Evolutionary conservation across 202 grass and related monocot genomes (phyloP), one percentile per base, ranked within the genome.

Genomic region (Zoysia matrella): DNA sequence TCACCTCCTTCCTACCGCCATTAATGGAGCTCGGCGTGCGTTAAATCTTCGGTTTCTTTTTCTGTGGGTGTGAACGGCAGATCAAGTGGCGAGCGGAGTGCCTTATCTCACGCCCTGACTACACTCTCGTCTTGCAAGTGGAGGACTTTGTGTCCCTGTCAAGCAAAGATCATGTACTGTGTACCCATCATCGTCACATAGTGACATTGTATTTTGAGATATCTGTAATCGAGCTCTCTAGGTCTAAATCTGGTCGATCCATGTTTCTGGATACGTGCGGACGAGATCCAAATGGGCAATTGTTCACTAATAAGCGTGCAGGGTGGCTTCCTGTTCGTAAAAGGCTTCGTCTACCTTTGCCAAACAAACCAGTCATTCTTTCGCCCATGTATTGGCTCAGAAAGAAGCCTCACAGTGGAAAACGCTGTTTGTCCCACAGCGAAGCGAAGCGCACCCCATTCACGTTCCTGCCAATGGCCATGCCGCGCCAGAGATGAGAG

Each of bases 1-100:
- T 40, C 52, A 50, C 52, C 65, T 61, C 58, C 82, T 65, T 85
- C 87, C 83, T 47, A 81, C 82, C 66, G 50, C 43, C 80, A 71
- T 90, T 79, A 83, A 90, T 90, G 84, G 75, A 39, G 45, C 14
- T 12, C 48, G 60, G 69, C 15, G 52, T 11, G 81, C 55, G 54
- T 43, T 8, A 10, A 1, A 16, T 57, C 81, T 68, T 50, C 7
- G 1, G 1, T 14, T 15, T 9, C 58, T 10, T 2, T 42, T 7
- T 40, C 2, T 39, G 2, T 58, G 57, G 57, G 57, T 22, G 14
- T 57, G 54, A 57, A 7, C 55, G 15, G 18, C 15, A 18, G 15
- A 22, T 22, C 22, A 22, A 22, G 22, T 22, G 22, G 10, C 16
- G 36, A 36, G 2, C 36, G 58, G 2, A 16, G 18, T 10, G 15